Evolutionary conservation across 129 eudicot species (phyloP).

Genomic region (Lonicera japonica): DNA sequence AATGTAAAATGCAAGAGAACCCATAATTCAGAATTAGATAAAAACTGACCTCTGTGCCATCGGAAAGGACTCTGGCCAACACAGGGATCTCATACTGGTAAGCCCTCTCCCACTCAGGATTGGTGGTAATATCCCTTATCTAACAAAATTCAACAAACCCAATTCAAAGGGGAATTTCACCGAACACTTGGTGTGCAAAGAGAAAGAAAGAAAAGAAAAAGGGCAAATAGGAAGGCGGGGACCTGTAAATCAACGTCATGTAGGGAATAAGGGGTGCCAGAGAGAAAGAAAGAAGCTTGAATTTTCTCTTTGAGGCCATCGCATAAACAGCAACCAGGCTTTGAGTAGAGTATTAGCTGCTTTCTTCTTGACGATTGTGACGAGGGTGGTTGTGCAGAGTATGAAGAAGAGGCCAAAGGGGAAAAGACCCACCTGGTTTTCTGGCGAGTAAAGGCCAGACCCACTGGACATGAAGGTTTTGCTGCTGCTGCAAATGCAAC

Average conservation of each 20-base stretch:
- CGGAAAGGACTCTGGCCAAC: slow-evolving; percentile 60
- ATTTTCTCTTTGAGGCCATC: slow-evolving; percentile 96
- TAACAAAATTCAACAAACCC: slow-evolving; percentile 17
- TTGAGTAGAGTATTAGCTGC: slow-evolving; percentile 70
- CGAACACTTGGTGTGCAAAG: not conserved
- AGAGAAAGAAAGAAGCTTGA: slow-evolving; percentile 56
- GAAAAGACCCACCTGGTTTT: slow-evolving; percentile 10
- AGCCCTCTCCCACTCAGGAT: slow-evolving; percentile 92
- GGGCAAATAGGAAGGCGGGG: not conserved
- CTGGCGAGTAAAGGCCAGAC: not conserved
- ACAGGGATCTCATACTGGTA: slow-evolving; percentile 92
- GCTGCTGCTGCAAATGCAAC: slow-evolving; percentile 20
- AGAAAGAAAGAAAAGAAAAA: not conserved
- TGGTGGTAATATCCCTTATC: slow-evolving; percentile 83
- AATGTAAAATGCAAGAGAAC: not conserved
- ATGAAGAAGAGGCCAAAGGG: slow-evolving; percentile 15
- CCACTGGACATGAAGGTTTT: not conserved
- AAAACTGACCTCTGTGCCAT: slow-evolving; percentile 75
- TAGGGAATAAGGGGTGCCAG: slow-evolving; percentile 43
- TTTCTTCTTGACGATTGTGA: slow-evolving; percentile 31
- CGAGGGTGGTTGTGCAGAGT: slow-evolving; percentile 8
- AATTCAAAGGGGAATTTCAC: not conserved
- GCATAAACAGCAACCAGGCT: slow-evolving; percentile 98
- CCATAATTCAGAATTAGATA: not conserved
- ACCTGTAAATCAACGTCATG: slow-evolving; percentile 72